phyloP scores from a whole-genome alignment of 1,284 basidiomycete genomes.

The Ceratobasidium sp. region DNA sequence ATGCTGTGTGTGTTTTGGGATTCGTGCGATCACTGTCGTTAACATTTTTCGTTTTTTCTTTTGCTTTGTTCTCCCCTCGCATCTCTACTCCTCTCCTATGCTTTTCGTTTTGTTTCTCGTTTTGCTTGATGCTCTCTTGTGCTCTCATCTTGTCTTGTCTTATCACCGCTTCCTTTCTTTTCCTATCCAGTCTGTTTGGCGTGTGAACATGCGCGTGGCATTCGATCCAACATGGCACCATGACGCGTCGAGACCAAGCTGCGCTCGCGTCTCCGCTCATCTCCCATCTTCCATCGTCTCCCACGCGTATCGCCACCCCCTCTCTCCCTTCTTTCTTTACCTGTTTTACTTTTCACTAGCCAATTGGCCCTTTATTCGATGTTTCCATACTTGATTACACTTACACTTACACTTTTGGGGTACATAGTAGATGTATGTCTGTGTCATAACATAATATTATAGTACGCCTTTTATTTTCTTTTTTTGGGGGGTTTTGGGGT shows the following conservation, averaged over 20 bases:
- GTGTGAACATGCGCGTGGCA: no score
- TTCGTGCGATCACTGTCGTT: constrained; percentile 17
- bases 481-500: no score
- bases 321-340: no score
- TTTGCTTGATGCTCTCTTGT: background rate
- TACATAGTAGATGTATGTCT: constrained; percentile 33
- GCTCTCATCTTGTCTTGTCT: background rate
- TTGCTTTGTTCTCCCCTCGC: background rate
- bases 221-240: no score
- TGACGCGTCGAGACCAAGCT: constrained; percentile 12
- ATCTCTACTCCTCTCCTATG: background rate
- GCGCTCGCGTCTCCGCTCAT: constrained; percentile 2
- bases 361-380: no score
- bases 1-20: constrained; percentile 10
- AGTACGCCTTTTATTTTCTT: constrained; percentile 19
- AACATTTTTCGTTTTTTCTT: constrained; percentile 3
- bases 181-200: no score
- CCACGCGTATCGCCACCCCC: no score
- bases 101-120: background rate
- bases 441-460: constrained; percentile 34
- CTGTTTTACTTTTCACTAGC: no score
- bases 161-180: no score
- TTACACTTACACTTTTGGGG: background rate
- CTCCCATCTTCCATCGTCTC: no score
- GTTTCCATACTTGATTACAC: no score